A percentile compares a stretch with the other conserved stretches of the same genome.
phyloP scores from a whole-genome alignment of 2,329 filamentous ascomycete species.

The Rhynchosporium secalis region DNA sequence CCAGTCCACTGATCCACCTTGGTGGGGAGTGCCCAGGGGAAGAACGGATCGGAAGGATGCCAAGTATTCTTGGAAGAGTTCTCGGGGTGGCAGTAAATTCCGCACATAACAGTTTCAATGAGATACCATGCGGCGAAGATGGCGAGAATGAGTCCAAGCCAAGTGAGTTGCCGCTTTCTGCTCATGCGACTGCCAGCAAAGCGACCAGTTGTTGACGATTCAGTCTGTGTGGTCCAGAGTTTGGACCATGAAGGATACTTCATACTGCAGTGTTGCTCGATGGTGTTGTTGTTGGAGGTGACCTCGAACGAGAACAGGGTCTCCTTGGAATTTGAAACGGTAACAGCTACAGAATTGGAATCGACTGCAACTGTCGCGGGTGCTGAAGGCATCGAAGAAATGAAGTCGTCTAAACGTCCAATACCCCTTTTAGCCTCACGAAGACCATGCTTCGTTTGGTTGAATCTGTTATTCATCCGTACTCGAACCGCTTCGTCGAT shows the following conservation, averaged over 20 bases:
- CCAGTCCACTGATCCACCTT: constrained; percentile 61
- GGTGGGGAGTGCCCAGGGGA: constrained; percentile 59
- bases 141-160: constrained; percentile 42
- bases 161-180: constrained; percentile 33
- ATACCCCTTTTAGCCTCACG: constrained; percentile 58
- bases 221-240: constrained; percentile 11
- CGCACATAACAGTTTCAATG: constrained; percentile 55
- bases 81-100: constrained; percentile 54
- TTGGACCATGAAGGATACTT: background rate
- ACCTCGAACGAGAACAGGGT: background rate
- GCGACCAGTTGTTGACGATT: background rate
- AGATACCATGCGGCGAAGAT: constrained; percentile 53
- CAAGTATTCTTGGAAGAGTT: constrained; percentile 51
- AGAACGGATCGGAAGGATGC: constrained; percentile 59
- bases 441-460: constrained; percentile 53
- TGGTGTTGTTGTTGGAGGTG: background rate
- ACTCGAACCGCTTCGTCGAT: constrained; percentile 47
- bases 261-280: background rate
- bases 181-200: constrained; percentile 3
- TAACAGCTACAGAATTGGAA: background rate
- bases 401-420: constrained; percentile 55
- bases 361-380: background rate
- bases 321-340: background rate
- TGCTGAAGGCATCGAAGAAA: constrained; percentile 41
- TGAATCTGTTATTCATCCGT: constrained; percentile 55